Base-by-base conservation (phyloP, 371 early-diverging fungal species). In the Actinomortierella wolfii region DNA sequence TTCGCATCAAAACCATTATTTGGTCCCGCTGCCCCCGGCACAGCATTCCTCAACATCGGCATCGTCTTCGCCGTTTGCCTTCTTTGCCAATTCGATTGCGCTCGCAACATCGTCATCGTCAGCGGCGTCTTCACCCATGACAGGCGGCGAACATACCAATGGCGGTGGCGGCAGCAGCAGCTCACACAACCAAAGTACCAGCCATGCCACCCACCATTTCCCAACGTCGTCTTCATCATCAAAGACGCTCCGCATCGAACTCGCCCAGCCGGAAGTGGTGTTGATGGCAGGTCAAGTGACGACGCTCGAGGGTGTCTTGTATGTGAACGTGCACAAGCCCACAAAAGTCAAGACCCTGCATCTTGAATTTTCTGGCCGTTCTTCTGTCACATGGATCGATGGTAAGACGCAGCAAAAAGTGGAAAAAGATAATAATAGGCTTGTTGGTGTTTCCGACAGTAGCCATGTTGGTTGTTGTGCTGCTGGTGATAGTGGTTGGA, bases 371-470 rank as follows among this genome's bases (percentile, higher is more conserved):
- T 59, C 60, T 0, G 74, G 74, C 6, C 59, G 57, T 8, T 63
- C 74, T 1, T 61, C 74, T 23, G 57, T 73, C 18, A 73, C 67
- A 26, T 73, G 67, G 74, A 50, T 73, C 5, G 74, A 73, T 63
- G 74, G 74, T 73, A 73, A 26, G 52, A 34, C 7, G 11, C 34
- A 34, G 34, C 4, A 34, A 34, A 34, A 11, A n/a, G n/a, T n/a
- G n/a, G n/a, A 34, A 11, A 34, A 34, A 34, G 34, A 34, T 11
- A 34, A 34, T n/a, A n/a, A n/a, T n/a, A n/a, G n/a, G n/a, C n/a
- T n/a, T n/a, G n/a, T n/a, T n/a, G n/a, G n/a, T n/a, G n/a, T n/a
- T n/a, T n/a, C n/a, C n/a, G n/a, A n/a, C n/a, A n/a, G n/a, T n/a
- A n/a, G n/a, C n/a, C n/a, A n/a, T n/a, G n/a, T n/a, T n/a, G n/a